A percentile compares a stretch with the other conserved stretches of the same genome.
phyloP scores from a whole-genome alignment of 1,139 yeast species.

The Suhomyces bolitotheri region DNA sequence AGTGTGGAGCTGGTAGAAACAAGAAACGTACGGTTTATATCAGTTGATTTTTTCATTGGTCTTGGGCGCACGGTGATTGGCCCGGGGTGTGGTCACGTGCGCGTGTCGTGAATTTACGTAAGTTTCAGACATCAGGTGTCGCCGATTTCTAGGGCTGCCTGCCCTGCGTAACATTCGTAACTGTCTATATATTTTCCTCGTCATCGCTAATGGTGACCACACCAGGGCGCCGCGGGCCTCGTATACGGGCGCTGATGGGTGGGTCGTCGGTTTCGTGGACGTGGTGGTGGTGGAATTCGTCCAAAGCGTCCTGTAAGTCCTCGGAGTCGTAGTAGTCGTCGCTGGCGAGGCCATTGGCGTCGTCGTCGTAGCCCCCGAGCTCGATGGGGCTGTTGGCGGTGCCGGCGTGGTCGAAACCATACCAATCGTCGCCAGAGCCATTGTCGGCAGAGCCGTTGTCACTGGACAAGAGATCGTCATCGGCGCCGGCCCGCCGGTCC shows the following conservation, averaged over 20 bases:
- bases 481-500: slow-evolving; percentile 11
- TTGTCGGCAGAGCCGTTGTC: slow-evolving; percentile 9
- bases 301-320: slow-evolving; percentile 19
- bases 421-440: slow-evolving; percentile 17
- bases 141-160: neutral
- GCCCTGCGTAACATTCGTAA: neutral
- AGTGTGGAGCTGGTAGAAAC: slow-evolving; percentile 2
- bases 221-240: slow-evolving; percentile 4
- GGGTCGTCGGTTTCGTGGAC: slow-evolving; percentile 14
- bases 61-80: slow-evolving; percentile 11
- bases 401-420: slow-evolving; percentile 14
- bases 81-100: slow-evolving; percentile 7
- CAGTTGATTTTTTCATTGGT: slow-evolving; percentile 22
- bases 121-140: too few species aligned
- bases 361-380: slow-evolving; percentile 17
- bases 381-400: slow-evolving; percentile 12
- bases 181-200: slow-evolving; percentile 8
- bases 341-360: slow-evolving; percentile 5
- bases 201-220: slow-evolving; percentile 16
- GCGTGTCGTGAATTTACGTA: slow-evolving; percentile 5
- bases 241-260: slow-evolving; percentile 1
- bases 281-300: slow-evolving; percentile 19
- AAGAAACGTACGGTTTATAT: slow-evolving; percentile 10
- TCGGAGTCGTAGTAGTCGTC: slow-evolving; percentile 16
- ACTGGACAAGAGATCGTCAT: slow-evolving; percentile 14